A percentile compares a stretch with the other conserved stretches of the same genome.
phyloP scores from a whole-genome alignment of 1,284 basidiomycete genomes.

The Irpex rosettiformis region DNA sequence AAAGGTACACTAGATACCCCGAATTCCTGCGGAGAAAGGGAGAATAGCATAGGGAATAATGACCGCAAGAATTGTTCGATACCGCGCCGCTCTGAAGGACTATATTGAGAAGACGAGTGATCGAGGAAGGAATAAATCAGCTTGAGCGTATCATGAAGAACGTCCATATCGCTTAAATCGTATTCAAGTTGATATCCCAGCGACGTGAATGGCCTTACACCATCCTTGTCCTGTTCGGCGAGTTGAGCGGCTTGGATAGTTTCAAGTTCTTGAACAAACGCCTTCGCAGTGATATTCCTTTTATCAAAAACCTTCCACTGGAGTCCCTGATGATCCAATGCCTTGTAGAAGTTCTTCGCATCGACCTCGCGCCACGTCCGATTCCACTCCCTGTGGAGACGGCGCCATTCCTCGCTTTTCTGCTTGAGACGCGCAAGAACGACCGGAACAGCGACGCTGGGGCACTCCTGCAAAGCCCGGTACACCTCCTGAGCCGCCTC shows the following conservation, averaged over 20 bases:
- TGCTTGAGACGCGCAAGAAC: conserved; percentile 88
- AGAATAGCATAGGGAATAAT: conserved; percentile 84
- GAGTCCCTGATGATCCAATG: conserved; percentile 94
- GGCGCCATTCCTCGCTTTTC: conserved; percentile 98
- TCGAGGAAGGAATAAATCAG: conserved; percentile 90
- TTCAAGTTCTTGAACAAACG: conserved; percentile 90
- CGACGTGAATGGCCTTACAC: conserved; percentile 30
- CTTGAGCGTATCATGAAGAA: conserved; percentile 87
- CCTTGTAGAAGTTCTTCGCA: conserved; percentile 96
- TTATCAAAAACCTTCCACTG: conserved; percentile 97
- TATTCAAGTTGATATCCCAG: conserved; percentile 78
- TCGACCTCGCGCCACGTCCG: conserved; percentile 97
- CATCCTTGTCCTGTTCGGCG: conserved; percentile 28
- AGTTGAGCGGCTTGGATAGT: conserved; percentile 68
- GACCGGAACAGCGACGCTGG: conserved; percentile 88
- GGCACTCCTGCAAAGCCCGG: conserved; percentile 90
- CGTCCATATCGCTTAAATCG: conserved; percentile 73
- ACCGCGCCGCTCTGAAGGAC: conserved; percentile 72
- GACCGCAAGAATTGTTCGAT: conserved; percentile 85
- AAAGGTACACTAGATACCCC: conserved; percentile 66
- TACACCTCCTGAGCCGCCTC: conserved; percentile 85
- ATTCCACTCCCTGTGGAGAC: conserved; percentile 94
- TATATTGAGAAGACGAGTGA: conserved; percentile 75
- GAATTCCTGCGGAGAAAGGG: conserved; percentile 74
- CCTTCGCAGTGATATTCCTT: conserved; percentile 90